Percentiles rank a stretch among this genome's conserved stretches.
phyloP scores from a whole-genome alignment of 441 rosid species.

The Populus hybrid region DNA sequence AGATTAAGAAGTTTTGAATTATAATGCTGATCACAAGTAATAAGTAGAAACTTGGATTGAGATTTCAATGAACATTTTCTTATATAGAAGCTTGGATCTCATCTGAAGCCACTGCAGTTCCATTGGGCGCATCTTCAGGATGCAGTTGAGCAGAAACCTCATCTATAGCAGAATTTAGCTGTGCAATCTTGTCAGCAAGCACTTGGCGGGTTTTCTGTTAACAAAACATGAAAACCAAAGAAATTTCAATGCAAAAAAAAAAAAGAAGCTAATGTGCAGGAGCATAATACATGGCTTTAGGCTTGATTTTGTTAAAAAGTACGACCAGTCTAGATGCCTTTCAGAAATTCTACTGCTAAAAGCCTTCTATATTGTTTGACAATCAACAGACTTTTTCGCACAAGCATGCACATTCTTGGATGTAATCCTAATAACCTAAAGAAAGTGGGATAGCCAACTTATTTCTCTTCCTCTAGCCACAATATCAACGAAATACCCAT shows the following conservation, averaged over 20 bases:
- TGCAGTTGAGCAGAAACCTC: conserved; percentile 45
- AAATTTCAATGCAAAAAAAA: background rate
- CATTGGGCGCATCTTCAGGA: conserved; percentile 31
- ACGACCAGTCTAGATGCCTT: background rate
- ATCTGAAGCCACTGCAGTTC: conserved; percentile 24
- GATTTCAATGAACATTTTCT: background rate
- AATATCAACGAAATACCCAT: no score
- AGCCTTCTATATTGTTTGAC: background rate
- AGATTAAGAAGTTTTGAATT: background rate
- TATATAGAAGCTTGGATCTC: conserved; percentile 33
- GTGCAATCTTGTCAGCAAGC: conserved; percentile 21
- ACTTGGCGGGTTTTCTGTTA: conserved; percentile 40
- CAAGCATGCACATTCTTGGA: background rate
- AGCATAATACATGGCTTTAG: no score
- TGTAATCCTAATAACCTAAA: background rate
- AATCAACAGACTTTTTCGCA: background rate
- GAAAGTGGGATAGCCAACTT: background rate
- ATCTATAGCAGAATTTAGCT: conserved; percentile 48
- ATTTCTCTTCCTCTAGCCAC: background rate
- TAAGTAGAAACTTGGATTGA: background rate
- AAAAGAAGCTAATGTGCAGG: no score
- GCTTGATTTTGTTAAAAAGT: no score
- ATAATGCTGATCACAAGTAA: background rate
- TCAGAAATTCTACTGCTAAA: background rate
- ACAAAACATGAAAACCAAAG: conserved; percentile 3